These are phyloP conservation scores for Lanmaoa rubissima DNA, from an alignment of 768 basidiomycete genomes.

Conservation along the genomic window DNA sequence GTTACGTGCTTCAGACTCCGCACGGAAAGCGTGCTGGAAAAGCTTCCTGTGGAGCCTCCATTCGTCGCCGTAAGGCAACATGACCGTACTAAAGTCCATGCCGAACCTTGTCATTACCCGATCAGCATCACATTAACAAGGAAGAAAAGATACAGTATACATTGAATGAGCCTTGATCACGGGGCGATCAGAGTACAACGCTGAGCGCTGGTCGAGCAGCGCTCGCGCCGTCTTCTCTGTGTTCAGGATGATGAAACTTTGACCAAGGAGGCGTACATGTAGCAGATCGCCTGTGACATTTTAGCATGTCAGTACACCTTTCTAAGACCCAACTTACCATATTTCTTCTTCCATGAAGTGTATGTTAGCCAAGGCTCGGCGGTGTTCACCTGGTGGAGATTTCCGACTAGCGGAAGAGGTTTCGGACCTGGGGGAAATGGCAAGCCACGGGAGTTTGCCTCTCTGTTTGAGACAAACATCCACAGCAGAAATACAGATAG, in stretches of 20 bases:
- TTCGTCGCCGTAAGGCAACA: slow-evolving; percentile 29
- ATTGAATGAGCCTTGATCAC: slow-evolving; percentile 13
- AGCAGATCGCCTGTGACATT: slow-evolving; percentile 18
- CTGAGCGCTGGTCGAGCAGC: slow-evolving; percentile 28
- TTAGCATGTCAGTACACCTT: neutral
- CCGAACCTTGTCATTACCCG: slow-evolving; percentile 20
- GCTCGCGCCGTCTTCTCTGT: slow-evolving; percentile 28
- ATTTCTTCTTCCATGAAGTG: slow-evolving; percentile 33
- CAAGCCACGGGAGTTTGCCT: slow-evolving; percentile 4
- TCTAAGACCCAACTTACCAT: slow-evolving; percentile 20
- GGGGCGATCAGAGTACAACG: slow-evolving; percentile 29
- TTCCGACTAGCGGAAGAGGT: slow-evolving; percentile 31
- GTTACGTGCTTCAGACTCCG: slow-evolving; percentile 24
- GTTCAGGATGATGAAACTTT: slow-evolving; percentile 27
- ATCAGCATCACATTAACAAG: neutral
- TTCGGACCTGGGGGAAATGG: slow-evolving; percentile 32
- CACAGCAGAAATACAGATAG: slow-evolving; percentile 1
- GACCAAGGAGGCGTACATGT: slow-evolving; percentile 23
- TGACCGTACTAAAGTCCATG: slow-evolving; percentile 26
- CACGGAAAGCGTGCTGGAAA: slow-evolving; percentile 28
- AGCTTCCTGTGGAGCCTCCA: slow-evolving; percentile 33
- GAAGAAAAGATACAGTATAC: slow-evolving; percentile 1
- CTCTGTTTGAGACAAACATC: neutral
- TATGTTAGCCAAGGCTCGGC: slow-evolving; percentile 35
- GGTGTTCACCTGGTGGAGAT: slow-evolving; percentile 26